Evolutionary conservation across 2,329 filamentous ascomycete genomes (phyloP).

Genomic region (Alternaria tenuissima): DNA sequence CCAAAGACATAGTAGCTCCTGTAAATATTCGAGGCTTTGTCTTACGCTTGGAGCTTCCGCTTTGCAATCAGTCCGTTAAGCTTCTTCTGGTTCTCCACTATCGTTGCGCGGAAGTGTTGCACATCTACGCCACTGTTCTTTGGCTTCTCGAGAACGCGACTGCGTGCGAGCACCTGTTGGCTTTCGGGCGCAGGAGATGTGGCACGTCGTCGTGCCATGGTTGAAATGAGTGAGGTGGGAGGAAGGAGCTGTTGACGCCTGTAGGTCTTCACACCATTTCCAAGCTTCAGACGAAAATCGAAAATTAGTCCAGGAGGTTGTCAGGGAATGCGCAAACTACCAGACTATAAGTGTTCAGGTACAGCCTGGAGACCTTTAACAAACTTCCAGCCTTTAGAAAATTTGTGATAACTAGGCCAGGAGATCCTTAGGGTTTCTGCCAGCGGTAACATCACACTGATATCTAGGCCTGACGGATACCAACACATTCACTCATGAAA

Average conservation of each 20-base stretch:
- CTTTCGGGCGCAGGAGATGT: conserved; percentile 26
- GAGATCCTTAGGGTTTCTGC: background rate
- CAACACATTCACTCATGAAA: background rate
- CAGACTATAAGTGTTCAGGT: background rate
- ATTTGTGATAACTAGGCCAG: background rate
- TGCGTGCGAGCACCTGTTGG: conserved; percentile 37
- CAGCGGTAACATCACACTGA: background rate
- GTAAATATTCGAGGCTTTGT: background rate
- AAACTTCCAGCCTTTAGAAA: background rate
- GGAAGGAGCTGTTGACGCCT: conserved; percentile 5
- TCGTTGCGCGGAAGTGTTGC: conserved; percentile 29
- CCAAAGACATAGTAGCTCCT: background rate
- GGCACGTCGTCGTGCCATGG: conserved; percentile 28
- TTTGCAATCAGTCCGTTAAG: conserved; percentile 30
- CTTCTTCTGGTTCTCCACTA: conserved; percentile 25
- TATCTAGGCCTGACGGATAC: background rate
- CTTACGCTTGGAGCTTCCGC: conserved; percentile 33
- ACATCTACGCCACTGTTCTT: conserved; percentile 33
- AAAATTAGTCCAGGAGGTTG: background rate
- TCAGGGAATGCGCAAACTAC: background rate
- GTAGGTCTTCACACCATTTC: background rate
- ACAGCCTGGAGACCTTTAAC: background rate
- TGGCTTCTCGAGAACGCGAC: conserved; percentile 27
- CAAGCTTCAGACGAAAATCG: background rate
- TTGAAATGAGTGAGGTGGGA: background rate